Evolutionary conservation across 805 yeast genomes (phyloP).

Genomic region (Lipomyces lipofer): DNA sequence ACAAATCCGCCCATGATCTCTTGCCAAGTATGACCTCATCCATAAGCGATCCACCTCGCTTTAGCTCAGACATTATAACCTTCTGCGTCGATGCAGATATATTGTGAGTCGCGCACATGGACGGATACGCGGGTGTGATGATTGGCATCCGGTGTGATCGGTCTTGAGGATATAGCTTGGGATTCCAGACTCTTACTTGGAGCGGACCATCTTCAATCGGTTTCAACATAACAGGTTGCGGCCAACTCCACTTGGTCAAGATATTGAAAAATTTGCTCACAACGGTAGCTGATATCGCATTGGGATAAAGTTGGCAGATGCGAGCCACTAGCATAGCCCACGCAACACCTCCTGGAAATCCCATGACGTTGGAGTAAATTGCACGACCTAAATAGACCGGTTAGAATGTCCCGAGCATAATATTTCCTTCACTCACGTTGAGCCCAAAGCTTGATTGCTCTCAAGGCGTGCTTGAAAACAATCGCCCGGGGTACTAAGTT

Average conservation of each 20-base stretch:
- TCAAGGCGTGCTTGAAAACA: slow-evolving; percentile 85
- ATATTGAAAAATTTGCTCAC: slow-evolving; percentile 88
- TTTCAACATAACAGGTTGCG: slow-evolving; percentile 91
- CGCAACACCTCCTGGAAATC: slow-evolving; percentile 99
- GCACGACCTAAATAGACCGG: slow-evolving; percentile 53
- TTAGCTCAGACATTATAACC: slow-evolving; percentile 74
- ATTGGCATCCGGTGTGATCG: slow-evolving; percentile 94
- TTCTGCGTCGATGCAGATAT: slow-evolving; percentile 85
- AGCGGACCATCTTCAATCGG: slow-evolving; percentile 96
- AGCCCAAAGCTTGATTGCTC: slow-evolving; percentile 97
- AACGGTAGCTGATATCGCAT: slow-evolving; percentile 89
- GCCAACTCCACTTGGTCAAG: slow-evolving; percentile 93
- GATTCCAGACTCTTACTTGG: slow-evolving; percentile 97
- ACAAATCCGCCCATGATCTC: slow-evolving; percentile 71
- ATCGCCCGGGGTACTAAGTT: slow-evolving; percentile 88
- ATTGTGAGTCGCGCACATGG: slow-evolving; percentile 99
- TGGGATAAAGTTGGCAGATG: slow-evolving; percentile 94
- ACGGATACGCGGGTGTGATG: slow-evolving; percentile 96
- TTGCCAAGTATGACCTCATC: slow-evolving; percentile 64
- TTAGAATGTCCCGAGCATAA: not conserved
- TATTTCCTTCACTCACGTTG: slow-evolving; percentile 49
- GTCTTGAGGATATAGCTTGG: slow-evolving; percentile 84
- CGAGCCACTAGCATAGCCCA: slow-evolving; percentile 99
- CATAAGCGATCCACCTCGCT: slow-evolving; percentile 72
- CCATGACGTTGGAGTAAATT: slow-evolving; percentile 89